Percentiles rank a stretch among this genome's conserved stretches.
Conservation (phyloP, 139 green algal genomes). For the Ulvella scutata region DNA sequence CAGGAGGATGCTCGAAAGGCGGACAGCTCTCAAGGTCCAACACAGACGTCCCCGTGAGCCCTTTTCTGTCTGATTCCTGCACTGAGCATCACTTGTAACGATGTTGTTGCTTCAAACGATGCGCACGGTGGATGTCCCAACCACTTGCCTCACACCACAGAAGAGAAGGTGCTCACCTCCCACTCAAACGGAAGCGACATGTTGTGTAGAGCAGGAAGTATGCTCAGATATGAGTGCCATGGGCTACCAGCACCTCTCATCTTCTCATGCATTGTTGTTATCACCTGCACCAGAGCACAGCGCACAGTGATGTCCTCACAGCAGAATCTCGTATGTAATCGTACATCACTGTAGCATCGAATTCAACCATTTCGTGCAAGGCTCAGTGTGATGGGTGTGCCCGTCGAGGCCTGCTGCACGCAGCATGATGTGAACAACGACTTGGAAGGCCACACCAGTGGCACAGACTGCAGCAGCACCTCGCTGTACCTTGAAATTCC, state of each 20-base stretch:
- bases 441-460: neutral
- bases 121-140: no score
- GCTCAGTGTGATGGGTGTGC: neutral
- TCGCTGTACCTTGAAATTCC: neutral
- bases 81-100: neutral
- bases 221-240: neutral
- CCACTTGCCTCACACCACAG: no score
- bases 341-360: no score
- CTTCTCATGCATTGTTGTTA: no score
- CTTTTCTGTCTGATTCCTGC: neutral
- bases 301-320: no score
- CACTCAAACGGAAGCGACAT: no score
- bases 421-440: neutral
- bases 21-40: neutral
- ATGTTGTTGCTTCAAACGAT: neutral
- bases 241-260: neutral
- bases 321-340: no score
- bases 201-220: neutral
- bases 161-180: no score
- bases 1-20: neutral
- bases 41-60: neutral
- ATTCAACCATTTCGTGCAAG: neutral
- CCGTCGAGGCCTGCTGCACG: neutral
- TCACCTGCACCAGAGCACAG: no score
- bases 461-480: neutral